Base-by-base conservation (phyloP, 177 flowering plant genomes). In the Telopea speciosissima region DNA sequence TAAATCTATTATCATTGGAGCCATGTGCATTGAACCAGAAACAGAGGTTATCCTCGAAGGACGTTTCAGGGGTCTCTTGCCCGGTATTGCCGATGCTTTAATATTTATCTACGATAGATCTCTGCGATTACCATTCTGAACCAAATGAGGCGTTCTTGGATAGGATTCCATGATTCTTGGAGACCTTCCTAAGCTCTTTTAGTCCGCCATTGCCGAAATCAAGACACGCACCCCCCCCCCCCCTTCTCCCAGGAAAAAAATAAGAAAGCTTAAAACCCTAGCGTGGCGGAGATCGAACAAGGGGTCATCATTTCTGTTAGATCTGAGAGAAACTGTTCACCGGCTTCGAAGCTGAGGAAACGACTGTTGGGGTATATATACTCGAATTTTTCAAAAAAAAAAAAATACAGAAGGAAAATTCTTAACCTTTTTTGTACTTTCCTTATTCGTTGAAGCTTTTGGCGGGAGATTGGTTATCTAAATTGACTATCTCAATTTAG, bases 181-280 rank as follows among this genome's bases (percentile, higher is more conserved):
- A 16, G 74, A 71, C 7, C 54, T 65, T 63, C 74, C 56, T 17
- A 33, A 31, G 31, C 54, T 72, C 44, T 31, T 69, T 60, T 62
- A 63, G 13, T 65, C 40, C 36, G 52, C 67, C 77, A 70, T 68
- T 63, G 68, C 16, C 1, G 59, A 31, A 22, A 31, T n/a, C 61
- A 3, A 28, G 58, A 24, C 40, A 33, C 1, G n/a, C 65, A 14
- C 17, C 23, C 66, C 31, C 40, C n/a, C n/a, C n/a, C n/a, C n/a
- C n/a, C n/a, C n/a, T n/a, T n/a, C n/a, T n/a, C n/a, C n/a, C n/a
- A n/a, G n/a, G n/a, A n/a, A n/a, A n/a, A n/a, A 63, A 40, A 11
- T 16, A 60, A 24, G 49, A 24, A 5, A 56, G 36, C 24, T 9
- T 42, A 25, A 72, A 72, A 60, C 75, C 75, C 70, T 66, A 61